phyloP scores from a whole-genome alignment of 257 asterid genomes.

The Capsicum chinense region DNA sequence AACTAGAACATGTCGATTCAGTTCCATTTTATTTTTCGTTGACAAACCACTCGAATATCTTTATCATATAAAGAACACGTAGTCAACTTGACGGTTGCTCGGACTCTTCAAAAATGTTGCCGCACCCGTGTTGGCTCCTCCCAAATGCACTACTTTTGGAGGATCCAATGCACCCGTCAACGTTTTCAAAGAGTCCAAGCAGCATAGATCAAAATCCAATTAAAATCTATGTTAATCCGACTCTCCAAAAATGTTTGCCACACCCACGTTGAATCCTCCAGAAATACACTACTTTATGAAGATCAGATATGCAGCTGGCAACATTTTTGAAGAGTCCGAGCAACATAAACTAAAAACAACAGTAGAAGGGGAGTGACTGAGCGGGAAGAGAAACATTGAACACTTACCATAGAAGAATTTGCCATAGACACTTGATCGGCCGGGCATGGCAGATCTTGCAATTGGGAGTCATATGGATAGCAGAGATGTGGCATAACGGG shows the following conservation, averaged over 20 bases:
- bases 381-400: background rate
- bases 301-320: background rate
- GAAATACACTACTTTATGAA: background rate
- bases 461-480: slow-evolving; percentile 75
- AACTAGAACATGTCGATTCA: background rate
- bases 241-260: background rate
- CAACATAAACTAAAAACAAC: background rate
- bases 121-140: too few relatives aligned
- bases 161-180: too few relatives aligned
- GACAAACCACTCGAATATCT: background rate
- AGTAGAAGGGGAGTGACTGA: background rate
- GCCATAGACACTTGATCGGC: slow-evolving; percentile 65
- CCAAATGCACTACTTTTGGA: too few relatives aligned
- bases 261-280: background rate
- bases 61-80: background rate
- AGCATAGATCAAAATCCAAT: background rate
- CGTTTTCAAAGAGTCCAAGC: too few relatives aligned
- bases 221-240: background rate
- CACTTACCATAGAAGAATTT: slow-evolving; percentile 72
- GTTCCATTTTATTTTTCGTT: background rate
- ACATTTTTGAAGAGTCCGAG: background rate
- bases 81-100: too few relatives aligned
- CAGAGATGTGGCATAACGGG: slow-evolving; percentile 77
- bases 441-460: slow-evolving; percentile 72
- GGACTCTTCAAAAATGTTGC: too few relatives aligned